Percentiles rank a stretch among this genome's conserved stretches.
Evolutionary conservation across 1,139 yeast genomes (phyloP).

Genomic region (Debaryomyces sp.): DNA sequence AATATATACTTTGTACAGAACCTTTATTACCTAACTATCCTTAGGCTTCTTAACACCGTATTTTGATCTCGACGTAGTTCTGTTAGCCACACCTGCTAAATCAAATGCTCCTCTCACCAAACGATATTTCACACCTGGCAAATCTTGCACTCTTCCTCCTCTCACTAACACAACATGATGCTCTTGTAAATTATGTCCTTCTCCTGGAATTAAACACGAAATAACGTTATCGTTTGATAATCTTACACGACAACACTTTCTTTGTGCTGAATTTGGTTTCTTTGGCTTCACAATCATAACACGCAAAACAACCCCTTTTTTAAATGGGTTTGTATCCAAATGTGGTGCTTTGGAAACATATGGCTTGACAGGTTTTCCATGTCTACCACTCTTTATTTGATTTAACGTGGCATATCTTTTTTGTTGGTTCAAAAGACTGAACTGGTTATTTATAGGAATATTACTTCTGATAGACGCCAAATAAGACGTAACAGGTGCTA

Average conservation of each 20-base stretch:
- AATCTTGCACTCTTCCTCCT: slow-evolving; percentile 97
- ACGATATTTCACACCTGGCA: slow-evolving; percentile 97
- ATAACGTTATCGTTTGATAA: slow-evolving; percentile 86
- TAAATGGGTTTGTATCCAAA: slow-evolving; percentile 77
- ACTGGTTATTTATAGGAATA: slow-evolving; percentile 8
- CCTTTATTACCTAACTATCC: neutral
- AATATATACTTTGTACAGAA: neutral
- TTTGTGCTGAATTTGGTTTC: slow-evolving; percentile 97
- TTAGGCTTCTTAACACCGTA: slow-evolving; percentile 92
- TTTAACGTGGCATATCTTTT: slow-evolving; percentile 68
- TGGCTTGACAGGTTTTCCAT: slow-evolving; percentile 54
- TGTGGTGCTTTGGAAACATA: slow-evolving; percentile 70
- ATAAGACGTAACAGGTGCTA: slow-evolving; percentile 13
- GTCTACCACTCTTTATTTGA: slow-evolving; percentile 69
- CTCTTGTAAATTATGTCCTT: slow-evolving; percentile 98
- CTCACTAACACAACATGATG: slow-evolving; percentile 94
- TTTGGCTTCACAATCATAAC: slow-evolving; percentile 95
- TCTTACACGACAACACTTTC: slow-evolving; percentile 96
- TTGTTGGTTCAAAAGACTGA: slow-evolving; percentile 21
- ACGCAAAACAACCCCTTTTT: slow-evolving; percentile 91
- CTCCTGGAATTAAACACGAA: slow-evolving; percentile 96
- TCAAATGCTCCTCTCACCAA: slow-evolving; percentile 93
- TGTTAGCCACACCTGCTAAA: slow-evolving; percentile 92
- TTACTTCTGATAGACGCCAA: slow-evolving; percentile 8
- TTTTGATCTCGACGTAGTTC: slow-evolving; percentile 86